phyloP scores from a whole-genome alignment of 768 basidiomycete species.

The Rhodotorula babjevae region DNA sequence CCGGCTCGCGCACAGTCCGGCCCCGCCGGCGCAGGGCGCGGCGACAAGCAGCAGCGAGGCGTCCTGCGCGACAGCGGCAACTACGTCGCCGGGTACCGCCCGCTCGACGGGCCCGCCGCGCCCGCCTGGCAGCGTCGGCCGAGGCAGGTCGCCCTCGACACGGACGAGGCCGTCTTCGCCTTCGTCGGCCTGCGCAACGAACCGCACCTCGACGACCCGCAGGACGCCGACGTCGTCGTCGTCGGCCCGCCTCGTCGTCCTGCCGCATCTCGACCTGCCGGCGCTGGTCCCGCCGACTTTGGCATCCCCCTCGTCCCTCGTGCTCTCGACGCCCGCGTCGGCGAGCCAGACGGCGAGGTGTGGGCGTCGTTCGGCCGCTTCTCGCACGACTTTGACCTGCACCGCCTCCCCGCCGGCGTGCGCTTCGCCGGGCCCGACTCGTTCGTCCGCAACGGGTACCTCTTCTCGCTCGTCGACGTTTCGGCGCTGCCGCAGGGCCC shows the following conservation, averaged over 20 bases:
- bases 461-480: conserved; percentile 56
- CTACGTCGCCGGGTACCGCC: not conserved
- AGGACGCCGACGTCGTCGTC: conserved; percentile 8
- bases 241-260: not conserved
- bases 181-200: conserved; percentile 6
- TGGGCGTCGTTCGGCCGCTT: conserved; percentile 39
- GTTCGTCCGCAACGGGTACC: conserved; percentile 60
- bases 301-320: not conserved
- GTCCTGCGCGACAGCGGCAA: not conserved
- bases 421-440: conserved; percentile 52
- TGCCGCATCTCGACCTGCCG: not conserved
- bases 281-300: not conserved
- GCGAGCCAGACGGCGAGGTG: conserved; percentile 9
- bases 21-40: not conserved
- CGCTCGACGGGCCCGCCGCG: not conserved
- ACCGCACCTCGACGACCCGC: not conserved
- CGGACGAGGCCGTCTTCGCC: conserved; percentile 26
- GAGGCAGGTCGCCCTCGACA: conserved; percentile 20
- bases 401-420: conserved; percentile 54
- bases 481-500: conserved; percentile 44
- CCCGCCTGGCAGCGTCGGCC: not conserved
- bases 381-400: conserved; percentile 56
- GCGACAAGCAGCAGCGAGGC: too few relatives aligned
- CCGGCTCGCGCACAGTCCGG: not conserved
- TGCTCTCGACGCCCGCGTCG: not conserved